Evolutionary conservation across 768 basidiomycete species (phyloP), one percentile per base, ranked within the genome.

Genomic region (Termitomyces heimii): DNA sequence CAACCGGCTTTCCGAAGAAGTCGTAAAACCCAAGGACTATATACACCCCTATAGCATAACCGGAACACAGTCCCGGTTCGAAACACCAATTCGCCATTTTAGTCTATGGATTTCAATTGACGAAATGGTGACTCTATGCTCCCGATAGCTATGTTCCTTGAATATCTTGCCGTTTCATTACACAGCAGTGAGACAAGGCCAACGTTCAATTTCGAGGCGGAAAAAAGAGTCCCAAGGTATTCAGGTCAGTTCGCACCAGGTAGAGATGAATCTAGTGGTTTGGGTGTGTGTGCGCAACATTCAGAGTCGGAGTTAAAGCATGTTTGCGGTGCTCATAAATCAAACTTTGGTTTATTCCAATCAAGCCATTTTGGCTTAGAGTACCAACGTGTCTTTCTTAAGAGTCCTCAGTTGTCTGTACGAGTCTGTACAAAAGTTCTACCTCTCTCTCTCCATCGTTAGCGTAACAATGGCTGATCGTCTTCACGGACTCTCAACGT

Each of bases 201-300:
- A 45, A 45, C 18, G 26, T 26, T 18, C 16, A 6, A 28, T 16
- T 45, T 16, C 8, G 18, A 28, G 3, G 24, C 16, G 14, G 12
- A 24, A 45, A 45, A 45, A 7, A 6, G 12, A 5, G 6, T 26
- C 10, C 1, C 26, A 26, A 22, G 24, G 14, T 3, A 16, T 45
- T 28, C 1, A 28, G 44, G 22, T 13, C 42, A 22, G 4, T 26
- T 18, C 2, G 16, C 26, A 16, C 44, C 26, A 45, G 44, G 8
- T 40, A 9, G n/a, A 40, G n/a, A 20, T 10, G n/a, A 40, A 9
- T 20, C 4, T 40, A 84, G 18, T 84, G 83, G 35, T 8, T 12
- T 34, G 35, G 37, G 16, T 18, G 37, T 6, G 37, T 37, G 16
- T n/a, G n/a, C n/a, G n/a, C n/a, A n/a, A n/a, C n/a, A n/a, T n/a